Evolutionary conservation across 2,329 filamentous ascomycete species (phyloP).

Genomic region (Apiospora rasikravindrae): DNA sequence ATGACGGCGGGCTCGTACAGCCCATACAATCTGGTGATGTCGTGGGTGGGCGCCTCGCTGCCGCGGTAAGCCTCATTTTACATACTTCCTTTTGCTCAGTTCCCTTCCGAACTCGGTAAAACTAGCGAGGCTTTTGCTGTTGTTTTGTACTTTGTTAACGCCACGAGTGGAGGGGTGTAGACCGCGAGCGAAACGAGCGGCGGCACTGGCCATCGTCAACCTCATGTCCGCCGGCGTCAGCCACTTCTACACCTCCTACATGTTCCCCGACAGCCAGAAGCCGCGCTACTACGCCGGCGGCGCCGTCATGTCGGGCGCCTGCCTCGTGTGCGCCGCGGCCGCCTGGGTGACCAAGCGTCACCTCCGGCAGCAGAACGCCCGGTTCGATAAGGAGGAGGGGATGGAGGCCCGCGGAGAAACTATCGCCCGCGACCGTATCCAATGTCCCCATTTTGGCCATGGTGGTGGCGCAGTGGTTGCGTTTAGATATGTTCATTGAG

Average conservation of each 20-base stretch:
- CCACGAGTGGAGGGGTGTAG: not conserved
- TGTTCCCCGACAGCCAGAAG: slow-evolving; percentile 38
- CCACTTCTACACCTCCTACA: slow-evolving; percentile 38
- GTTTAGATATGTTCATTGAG: not conserved
- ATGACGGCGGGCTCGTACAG: slow-evolving; percentile 29
- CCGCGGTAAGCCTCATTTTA: slow-evolving; percentile 19
- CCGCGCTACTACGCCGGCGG: slow-evolving; percentile 38
- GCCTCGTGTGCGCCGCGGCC: slow-evolving; percentile 30
- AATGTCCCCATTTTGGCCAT: not conserved
- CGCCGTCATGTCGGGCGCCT: slow-evolving; percentile 33
- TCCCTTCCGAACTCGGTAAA: not conserved
- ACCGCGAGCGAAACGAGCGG: slow-evolving; percentile 32
- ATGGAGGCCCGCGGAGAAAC: not conserved
- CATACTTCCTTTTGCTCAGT: rapidly evolving
- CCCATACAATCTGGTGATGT: slow-evolving; percentile 27
- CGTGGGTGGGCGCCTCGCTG: slow-evolving; percentile 31
- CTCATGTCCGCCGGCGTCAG: slow-evolving; percentile 31
- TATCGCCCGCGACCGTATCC: not conserved
- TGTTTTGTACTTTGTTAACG: not conserved
- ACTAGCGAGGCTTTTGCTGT: no score
- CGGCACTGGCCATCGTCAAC: slow-evolving; percentile 33
- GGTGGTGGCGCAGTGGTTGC: not conserved
- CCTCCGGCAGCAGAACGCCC: slow-evolving; percentile 32
- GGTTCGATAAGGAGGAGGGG: slow-evolving; percentile 23
- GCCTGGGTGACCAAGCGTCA: slow-evolving; percentile 38